Base-by-base conservation (phyloP, 352 stramenopile species). In the Pythium insidiosum region DNA sequence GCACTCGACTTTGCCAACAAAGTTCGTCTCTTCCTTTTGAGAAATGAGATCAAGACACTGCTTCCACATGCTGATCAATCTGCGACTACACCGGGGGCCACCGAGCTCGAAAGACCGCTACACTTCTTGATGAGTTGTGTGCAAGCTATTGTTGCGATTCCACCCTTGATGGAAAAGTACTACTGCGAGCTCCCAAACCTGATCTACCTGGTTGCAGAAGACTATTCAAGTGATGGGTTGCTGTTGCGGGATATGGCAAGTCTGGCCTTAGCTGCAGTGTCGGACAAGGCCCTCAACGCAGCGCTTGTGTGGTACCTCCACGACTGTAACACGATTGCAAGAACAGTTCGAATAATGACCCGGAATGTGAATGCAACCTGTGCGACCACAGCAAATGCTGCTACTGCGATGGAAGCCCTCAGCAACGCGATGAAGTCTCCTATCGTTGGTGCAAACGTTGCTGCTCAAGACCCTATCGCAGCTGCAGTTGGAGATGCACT, bases 231-330 rank as follows among this genome's bases (percentile, higher is more conserved):
- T 4, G 49, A 29, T 6, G 58, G 61, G 0, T n/a, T 58, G 2
- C 85, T 73, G 48, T 46, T 88, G 16, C 61, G 68, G 15, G 75
- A 79, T 19, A 47, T 66, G 19, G 66, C 61, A 16, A 63, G 47
- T n/a, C 61, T 68, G 29, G 67, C 73, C 0, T 42, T 91, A 9
- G 47, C 57, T 3, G 60, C 61, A 0, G 48, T 87, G 1, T 46
- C 66, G 0, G 67, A 83, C 44, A 69, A 66, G 31, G 84, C 74
- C 34, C 84, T 91, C 44, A 91, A 73, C 38, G 68, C 78, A 6
- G 75, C 60, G 3, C 46, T 88, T 0, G 69, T 84, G 6, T 91
- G 75, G 78, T 88, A 91, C 38, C 51, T 91, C 15, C 63, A 87
- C 36, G 78, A 88, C 37, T 84, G 69, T 40, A 66, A 65, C 39